phyloP scores from a whole-genome alignment of 345 rosid species.

The Eucalyptus virginea region DNA sequence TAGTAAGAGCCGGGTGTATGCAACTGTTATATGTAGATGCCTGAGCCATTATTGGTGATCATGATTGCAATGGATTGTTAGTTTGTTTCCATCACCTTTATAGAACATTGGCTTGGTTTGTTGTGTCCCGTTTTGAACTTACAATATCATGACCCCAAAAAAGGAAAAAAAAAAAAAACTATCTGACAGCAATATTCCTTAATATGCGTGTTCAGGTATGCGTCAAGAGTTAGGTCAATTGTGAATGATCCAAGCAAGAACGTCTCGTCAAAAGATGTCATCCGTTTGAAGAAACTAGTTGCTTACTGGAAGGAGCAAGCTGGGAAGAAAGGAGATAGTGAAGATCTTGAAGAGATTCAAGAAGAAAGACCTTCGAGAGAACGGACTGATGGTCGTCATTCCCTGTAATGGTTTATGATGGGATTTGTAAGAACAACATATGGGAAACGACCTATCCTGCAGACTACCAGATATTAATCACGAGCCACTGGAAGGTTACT shows the following conservation, averaged over 20 bases:
- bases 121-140: neutral
- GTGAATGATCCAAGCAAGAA: slow-evolving; percentile 90
- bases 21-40: neutral
- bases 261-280: slow-evolving; percentile 74
- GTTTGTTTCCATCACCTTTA: neutral
- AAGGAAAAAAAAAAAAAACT: neutral
- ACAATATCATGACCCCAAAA: neutral
- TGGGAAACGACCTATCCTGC: neutral
- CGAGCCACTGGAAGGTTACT: neutral
- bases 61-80: neutral
- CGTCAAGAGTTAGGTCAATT: slow-evolving; percentile 84
- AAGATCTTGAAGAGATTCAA: slow-evolving; percentile 76
- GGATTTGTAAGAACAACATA: neutral
- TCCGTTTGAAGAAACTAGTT: slow-evolving; percentile 73
- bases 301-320: slow-evolving; percentile 94
- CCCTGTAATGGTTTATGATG: slow-evolving; percentile 5
- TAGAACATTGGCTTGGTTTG: neutral
- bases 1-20: neutral
- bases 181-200: neutral
- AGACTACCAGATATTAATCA: neutral
- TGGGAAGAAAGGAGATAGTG: slow-evolving; percentile 58
- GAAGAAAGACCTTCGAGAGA: slow-evolving; percentile 42
- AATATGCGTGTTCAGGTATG: slow-evolving; percentile 37
- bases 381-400: slow-evolving; percentile 43
- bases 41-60: neutral